Base-by-base conservation (phyloP, 148 eudicot genomes). In the Vaccinium darrowii region DNA sequence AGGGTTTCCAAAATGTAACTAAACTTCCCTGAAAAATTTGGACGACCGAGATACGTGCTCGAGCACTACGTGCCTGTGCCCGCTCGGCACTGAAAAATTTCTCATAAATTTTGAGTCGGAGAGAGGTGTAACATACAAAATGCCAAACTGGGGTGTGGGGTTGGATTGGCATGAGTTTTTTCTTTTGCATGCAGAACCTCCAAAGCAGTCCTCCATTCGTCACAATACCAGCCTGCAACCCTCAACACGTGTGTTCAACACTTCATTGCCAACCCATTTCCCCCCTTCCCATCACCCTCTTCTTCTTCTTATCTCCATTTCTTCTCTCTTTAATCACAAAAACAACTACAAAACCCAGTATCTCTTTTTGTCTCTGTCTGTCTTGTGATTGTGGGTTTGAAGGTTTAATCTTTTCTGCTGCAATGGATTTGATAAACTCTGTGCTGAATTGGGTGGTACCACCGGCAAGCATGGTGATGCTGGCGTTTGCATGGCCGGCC, bases 401-500 rank as follows among this genome's bases (percentile, higher is more conserved):
- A 10, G 19, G 14, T 58, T 69, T 4, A 16, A 27, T 23, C 15
- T 81, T 81, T 19, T 9, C 43, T 65, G 74, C 27, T 23, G 11
- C 1, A 52, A 95, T 96, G 99, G 99, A 92, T 88, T 9, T 92
- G 62, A 10, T 96, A 3, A 93, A 91, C 87, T 79, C 91, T 0
- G 47, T 89, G 15, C 85, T 96, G 65, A 92, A 96, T 88, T 86
- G 90, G 19, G 90, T 96, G 86, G 95, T 92, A 73, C 98, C 98
- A 25, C 99, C 99, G n/a, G 94, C 93, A n/a, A 93, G 94, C 86
- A 74, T 92, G 89, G 90, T 94, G 87, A 90, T 94, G 92, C 84
- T 96, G 74, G 97, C 95, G 3, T 89, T 94, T 84, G 90, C 99
- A 84, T 96, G 99, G 99, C 98, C 99, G 7, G 87, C 98, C 43